Conservation (phyloP, 179 eudicot species). For the Corrigiola litoralis region DNA sequence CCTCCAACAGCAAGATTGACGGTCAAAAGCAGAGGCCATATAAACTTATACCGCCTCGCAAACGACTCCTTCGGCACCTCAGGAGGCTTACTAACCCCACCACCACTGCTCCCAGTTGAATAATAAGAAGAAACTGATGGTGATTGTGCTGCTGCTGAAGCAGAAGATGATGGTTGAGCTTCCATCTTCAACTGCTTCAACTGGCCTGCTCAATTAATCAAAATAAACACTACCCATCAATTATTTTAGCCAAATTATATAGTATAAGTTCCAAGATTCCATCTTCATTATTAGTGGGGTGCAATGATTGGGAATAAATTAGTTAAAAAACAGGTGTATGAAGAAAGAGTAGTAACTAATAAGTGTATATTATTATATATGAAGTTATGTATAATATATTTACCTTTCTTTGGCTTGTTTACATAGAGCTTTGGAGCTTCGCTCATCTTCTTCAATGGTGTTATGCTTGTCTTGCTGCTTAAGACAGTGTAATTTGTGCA, state of each 20-base stretch:
- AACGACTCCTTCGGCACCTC: constrained; percentile 56
- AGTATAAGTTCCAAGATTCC: constrained; percentile 11
- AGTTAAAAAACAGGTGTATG: not conserved
- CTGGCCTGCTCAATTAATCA: constrained; percentile 38
- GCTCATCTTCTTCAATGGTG: constrained; percentile 28
- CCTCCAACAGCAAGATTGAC: constrained; percentile 87
- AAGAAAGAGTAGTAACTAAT: too few relatives aligned
- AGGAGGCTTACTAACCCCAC: constrained; percentile 39
- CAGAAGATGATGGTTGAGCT: constrained; percentile 26
- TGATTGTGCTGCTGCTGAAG: constrained; percentile 24
- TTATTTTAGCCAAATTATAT: not conserved
- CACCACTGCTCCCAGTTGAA: constrained; percentile 19
- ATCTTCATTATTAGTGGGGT: constrained; percentile 1
- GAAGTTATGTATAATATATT: not conserved
- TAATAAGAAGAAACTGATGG: constrained; percentile 20
- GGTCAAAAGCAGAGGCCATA: constrained; percentile 70
- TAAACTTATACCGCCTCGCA: constrained; percentile 58
- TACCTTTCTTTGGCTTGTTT: constrained; percentile 83
- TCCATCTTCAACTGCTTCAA: constrained; percentile 46
- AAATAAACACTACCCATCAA: constrained; percentile 1
- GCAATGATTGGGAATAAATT: constrained; percentile 10
- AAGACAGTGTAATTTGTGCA: not conserved
- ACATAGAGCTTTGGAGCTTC: constrained; percentile 57
- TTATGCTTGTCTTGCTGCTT: not conserved
- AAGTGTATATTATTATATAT: not conserved